Evolutionary conservation across 495 filamentous ascomycete species (phyloP), one percentile per base, ranked within the genome.

Genomic region (Penicillium tannophilum): DNA sequence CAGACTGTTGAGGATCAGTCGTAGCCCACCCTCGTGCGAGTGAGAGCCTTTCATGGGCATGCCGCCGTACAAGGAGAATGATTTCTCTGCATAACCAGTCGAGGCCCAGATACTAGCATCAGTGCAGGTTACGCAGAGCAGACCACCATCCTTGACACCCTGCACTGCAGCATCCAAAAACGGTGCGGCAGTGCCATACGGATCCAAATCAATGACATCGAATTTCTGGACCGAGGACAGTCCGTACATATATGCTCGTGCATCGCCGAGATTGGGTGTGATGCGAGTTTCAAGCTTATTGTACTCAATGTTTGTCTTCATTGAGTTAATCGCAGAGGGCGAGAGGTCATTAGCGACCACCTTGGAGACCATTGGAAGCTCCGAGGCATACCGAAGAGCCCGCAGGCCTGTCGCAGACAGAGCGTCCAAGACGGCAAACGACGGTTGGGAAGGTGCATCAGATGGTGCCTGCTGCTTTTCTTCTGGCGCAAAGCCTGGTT

Each of bases 151-250:
- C 35, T 84, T 85, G 11, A 97, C 78, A 0, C 87, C 85, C 65
- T 95, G 91, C 2, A 98, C 80, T 4, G 95, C 91, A 4, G 90
- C 87, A 67, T 99, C 94, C 14, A 98, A 72, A 73, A 98, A 98
- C 2, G 92, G 89, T 26, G 87, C 88, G 0, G 95, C 94, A 2
- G 90, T 91, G 17, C 94, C 94, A 67, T 98, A 99, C 0, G 94
- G 94, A 70, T 99, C 94, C 19, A 99, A 83, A 68, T 99, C 94
- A 58, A 99, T 95, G 33, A 97, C 91, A 64, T 98, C 87, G 73
- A 96, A 98, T 51, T 73, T 77, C 30, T 69, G 59, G 8, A 54
- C 39, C 14, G 64, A 35, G 16, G 74, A 72, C n/a, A 84, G 66
- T 14, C 74, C 76, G 67, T 97, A 95, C 95, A 99, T 97, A 65